Evolutionary conservation across 805 yeast species (phyloP).

Genomic region (Metschnikowia continentalis): DNA sequence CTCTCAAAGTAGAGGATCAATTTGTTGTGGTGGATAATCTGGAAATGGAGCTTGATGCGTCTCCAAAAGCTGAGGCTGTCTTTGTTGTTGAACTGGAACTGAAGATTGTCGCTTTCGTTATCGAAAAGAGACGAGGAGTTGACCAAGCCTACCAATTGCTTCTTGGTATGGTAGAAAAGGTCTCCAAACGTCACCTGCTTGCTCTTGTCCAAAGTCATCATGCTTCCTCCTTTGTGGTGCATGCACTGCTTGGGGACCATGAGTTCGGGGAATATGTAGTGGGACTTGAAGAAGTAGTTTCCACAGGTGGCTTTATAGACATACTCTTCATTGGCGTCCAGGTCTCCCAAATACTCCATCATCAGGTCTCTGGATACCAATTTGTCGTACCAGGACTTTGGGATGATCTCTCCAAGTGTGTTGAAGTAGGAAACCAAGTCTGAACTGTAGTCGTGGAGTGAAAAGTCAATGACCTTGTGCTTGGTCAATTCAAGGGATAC

Average conservation of each 20-base stretch:
- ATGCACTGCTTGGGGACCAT: constrained; percentile 9
- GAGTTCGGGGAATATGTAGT: constrained; percentile 15
- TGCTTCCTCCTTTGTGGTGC: constrained; percentile 9
- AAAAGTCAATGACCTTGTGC: constrained; percentile 50
- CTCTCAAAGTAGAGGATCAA: constrained; percentile 47
- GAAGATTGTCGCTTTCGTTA: constrained; percentile 23
- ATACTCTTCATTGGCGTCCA: constrained; percentile 9
- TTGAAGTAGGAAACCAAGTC: constrained; percentile 38
- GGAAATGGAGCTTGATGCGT: constrained; percentile 28
- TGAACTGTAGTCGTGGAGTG: constrained; percentile 44
- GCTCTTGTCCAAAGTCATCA: constrained; percentile 8
- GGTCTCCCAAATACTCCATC: constrained; percentile 9
- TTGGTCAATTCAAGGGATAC: constrained; percentile 52
- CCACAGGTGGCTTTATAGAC: constrained; percentile 9
- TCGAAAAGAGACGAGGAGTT: constrained; percentile 27
- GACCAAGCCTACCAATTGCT: constrained; percentile 22
- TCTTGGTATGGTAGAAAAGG: constrained; percentile 24
- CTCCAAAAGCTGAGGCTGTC: constrained; percentile 34
- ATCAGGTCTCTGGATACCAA: constrained; percentile 9
- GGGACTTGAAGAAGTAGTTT: constrained; percentile 2
- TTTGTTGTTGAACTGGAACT: constrained; percentile 27
- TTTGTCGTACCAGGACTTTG: constrained; percentile 33
- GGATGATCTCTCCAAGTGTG: constrained; percentile 24
- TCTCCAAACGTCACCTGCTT: constrained; percentile 19
- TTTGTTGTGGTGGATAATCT: constrained; percentile 33